These are phyloP conservation scores for Solanum chiquidenum DNA, from an alignment of 257 asterid genomes.

Conservation along the genomic window DNA sequence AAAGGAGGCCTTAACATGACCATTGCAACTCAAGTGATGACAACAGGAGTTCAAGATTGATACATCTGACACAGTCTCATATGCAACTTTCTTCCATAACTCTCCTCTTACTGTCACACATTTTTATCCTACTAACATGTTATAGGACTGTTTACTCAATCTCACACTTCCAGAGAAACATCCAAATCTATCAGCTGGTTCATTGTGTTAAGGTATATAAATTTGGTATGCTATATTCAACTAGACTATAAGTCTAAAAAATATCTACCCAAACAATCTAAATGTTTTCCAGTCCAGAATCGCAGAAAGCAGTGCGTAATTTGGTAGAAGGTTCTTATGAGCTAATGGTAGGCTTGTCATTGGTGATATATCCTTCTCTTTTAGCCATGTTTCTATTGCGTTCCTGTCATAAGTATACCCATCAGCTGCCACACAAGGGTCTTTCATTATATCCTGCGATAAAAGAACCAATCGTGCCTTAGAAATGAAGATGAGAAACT, in stretches of 20 bases:
- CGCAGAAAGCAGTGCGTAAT: constrained; percentile 68
- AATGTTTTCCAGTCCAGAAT: constrained; percentile 47
- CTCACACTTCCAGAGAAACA: not conserved
- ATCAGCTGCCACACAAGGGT: constrained; percentile 92
- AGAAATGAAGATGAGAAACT: not conserved
- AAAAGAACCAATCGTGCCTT: not conserved
- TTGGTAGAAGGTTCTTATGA: constrained; percentile 53
- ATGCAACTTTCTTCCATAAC: not conserved
- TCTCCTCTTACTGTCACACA: not conserved
- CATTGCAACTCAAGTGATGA: not conserved
- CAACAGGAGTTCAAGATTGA: not conserved
- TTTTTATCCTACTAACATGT: not conserved
- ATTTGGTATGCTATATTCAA: not conserved
- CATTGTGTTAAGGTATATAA: not conserved
- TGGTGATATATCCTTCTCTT: constrained; percentile 51
- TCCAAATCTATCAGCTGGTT: not conserved
- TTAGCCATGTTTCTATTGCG: constrained; percentile 67
- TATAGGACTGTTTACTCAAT: not conserved
- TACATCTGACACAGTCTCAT: not conserved
- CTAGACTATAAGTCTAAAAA: not conserved
- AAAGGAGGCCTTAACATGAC: not conserved
- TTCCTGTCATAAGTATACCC: constrained; percentile 70
- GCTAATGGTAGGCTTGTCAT: constrained; percentile 41
- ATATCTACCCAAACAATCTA: not conserved
- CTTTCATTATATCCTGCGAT: constrained; percentile 66